phyloP scores from a whole-genome alignment of 768 basidiomycete genomes.

The Kwoniella heveanensis region DNA sequence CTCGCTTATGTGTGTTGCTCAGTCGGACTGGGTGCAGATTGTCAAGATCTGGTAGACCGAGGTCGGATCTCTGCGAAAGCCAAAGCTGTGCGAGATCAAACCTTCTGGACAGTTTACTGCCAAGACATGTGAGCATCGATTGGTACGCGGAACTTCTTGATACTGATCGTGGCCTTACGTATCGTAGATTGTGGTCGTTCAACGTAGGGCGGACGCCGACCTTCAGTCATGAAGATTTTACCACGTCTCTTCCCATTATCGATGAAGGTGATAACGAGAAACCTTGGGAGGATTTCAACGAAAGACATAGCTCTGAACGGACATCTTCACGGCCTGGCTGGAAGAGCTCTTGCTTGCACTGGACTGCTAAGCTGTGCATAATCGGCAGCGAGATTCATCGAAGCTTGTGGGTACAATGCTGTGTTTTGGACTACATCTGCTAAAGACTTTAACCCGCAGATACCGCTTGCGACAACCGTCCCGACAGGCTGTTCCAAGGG shows the following conservation, averaged over 20 bases:
- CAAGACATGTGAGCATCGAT: conserved; percentile 7
- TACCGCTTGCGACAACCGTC: neutral
- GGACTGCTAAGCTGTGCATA: conserved; percentile 1
- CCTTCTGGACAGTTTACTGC: conserved; percentile 13
- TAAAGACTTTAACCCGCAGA: neutral
- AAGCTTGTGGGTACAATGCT: neutral
- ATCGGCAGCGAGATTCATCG: neutral
- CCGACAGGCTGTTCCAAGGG: neutral
- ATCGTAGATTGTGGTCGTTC: conserved; percentile 1
- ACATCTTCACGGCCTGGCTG: neutral
- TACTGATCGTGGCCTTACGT: too few species aligned
- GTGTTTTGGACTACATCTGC: neutral
- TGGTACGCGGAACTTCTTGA: neutral
- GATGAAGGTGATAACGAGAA: neutral
- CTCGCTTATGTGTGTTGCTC: too few species aligned
- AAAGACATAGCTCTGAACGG: neutral
- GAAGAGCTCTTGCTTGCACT: conserved; percentile 1
- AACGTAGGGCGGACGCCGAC: conserved; percentile 4
- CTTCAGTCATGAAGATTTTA: neutral
- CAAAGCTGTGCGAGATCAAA: neutral
- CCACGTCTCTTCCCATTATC: neutral
- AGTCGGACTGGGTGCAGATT: neutral
- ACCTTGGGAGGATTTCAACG: conserved; percentile 1
- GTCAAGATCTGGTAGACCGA: neutral
- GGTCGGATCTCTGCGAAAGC: neutral